Base-by-base conservation (phyloP, 768 basidiomycete species). In the Boletus barrowsii region DNA sequence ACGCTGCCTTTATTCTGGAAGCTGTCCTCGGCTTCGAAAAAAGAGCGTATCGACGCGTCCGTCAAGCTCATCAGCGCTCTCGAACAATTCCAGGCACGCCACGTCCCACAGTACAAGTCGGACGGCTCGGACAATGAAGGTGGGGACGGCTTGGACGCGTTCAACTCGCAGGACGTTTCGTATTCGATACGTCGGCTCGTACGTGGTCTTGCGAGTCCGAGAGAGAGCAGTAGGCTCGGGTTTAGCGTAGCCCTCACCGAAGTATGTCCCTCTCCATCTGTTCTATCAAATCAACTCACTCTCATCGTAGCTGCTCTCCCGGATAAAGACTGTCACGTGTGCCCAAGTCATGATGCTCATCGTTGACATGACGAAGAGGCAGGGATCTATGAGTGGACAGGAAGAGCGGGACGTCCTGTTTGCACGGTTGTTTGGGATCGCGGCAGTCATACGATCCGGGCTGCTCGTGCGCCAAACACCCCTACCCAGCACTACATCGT, bases 241-340 rank as follows among this genome's bases (percentile, higher is more conserved):
- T 99, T 98, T 68, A 93, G 94, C 10, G 96, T 99, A 42, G 93
- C 94, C 32, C 75, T 99, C 60, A 93, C 96, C 0, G 95, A 97
- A 79, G 95, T 96, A 65, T 61, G 82, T 53, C 32, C 20, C 39
- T 37, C 14, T n/a, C n/a, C n/a, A 9, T 29, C 29, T 29, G 29
- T 8, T 29, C 29, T 29, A 29, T 29, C 29, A 29, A 29, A 29
- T 29, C 0, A 24, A 15, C 50, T 56, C 22, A 22, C 22, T 22
- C 15, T 11, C 20, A 4, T n/a, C 24, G 14, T 51, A 97, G 95
- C 77, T 97, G 11, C 74, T 97, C 33, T 86, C 88, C 33, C 79
- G 89, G 42, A 76, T 93, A 61, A 75, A 83, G 58, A 91, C 90
- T 30, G 79, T 97, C 44, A 85, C 90, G 14, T 86, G 88, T 64